Evolutionary conservation across 2,329 filamentous ascomycete species (phyloP).

Genomic region (Botrytis medusae): DNA sequence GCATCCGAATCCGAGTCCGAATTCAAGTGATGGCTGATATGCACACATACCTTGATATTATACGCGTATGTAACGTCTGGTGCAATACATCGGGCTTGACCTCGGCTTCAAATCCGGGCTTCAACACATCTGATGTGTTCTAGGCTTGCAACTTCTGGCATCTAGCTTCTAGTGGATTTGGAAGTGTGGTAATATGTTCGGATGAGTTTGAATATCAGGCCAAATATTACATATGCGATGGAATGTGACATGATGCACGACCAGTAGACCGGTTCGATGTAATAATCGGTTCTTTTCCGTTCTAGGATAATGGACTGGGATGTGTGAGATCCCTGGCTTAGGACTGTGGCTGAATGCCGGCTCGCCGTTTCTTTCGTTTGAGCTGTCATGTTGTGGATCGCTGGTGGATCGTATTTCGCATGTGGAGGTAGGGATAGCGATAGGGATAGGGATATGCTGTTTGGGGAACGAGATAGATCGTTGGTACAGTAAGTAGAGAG

Average conservation of each 20-base stretch:
- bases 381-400: not conserved
- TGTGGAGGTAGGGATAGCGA: not conserved
- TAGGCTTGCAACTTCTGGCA: not conserved
- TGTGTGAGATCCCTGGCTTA: not conserved
- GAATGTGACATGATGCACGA: not conserved
- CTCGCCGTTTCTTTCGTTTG: conserved; percentile 1
- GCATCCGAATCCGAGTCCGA: not conserved
- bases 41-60: not conserved
- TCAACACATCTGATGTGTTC: not conserved
- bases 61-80: not conserved
- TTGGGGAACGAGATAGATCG: not conserved
- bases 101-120: not conserved
- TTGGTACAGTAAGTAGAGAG: not conserved
- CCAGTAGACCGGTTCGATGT: conserved; percentile 1
- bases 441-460: not conserved
- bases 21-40: not conserved
- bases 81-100: not conserved
- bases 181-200: not conserved
- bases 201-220: not conserved
- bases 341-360: conserved; percentile 2
- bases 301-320: not conserved
- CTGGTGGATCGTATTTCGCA: not conserved
- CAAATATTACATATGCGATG: not conserved
- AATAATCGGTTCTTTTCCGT: not conserved
- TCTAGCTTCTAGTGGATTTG: not conserved